A percentile compares a stretch with the other conserved stretches of the same genome.
Conservation (phyloP, 2,329 filamentous ascomycete species). For the Xylariaceae sp. region DNA sequence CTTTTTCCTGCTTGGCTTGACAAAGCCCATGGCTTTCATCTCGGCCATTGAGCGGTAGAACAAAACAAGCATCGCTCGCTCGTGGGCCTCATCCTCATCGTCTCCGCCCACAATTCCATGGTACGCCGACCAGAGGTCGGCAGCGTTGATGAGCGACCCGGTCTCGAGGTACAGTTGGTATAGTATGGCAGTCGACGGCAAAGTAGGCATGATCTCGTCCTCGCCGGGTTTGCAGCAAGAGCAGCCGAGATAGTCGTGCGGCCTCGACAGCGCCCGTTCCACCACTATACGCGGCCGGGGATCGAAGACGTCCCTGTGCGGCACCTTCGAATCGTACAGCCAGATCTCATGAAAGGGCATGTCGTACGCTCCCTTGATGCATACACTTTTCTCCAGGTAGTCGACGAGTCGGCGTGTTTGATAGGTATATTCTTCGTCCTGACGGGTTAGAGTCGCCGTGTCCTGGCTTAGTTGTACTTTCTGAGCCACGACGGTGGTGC, state of each 20-base stretch:
- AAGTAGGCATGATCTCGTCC: slow-evolving; percentile 50
- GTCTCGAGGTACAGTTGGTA: slow-evolving; percentile 78
- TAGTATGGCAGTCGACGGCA: slow-evolving; percentile 66
- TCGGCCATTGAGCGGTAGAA: slow-evolving; percentile 88
- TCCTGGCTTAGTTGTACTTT: slow-evolving; percentile 76
- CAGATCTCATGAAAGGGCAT: slow-evolving; percentile 66
- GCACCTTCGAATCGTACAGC: slow-evolving; percentile 66
- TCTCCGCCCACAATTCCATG: slow-evolving; percentile 52
- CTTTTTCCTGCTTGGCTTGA: slow-evolving; percentile 88
- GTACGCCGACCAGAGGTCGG: slow-evolving; percentile 76
- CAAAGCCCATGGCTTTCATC: slow-evolving; percentile 75
- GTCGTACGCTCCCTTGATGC: slow-evolving; percentile 36
- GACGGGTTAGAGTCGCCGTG: slow-evolving; percentile 61
- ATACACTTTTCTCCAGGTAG: slow-evolving; percentile 37
- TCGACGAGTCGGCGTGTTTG: slow-evolving; percentile 54
- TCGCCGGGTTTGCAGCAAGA: slow-evolving; percentile 54
- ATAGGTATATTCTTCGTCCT: slow-evolving; percentile 65
- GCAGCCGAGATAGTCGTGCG: slow-evolving; percentile 73
- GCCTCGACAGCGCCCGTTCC: slow-evolving; percentile 64
- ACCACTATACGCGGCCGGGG: slow-evolving; percentile 65
- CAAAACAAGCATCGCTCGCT: slow-evolving; percentile 59
- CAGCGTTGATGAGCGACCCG: slow-evolving; percentile 69
- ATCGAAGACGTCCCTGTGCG: slow-evolving; percentile 68
- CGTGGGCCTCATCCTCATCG: slow-evolving; percentile 40
- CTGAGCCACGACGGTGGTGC: slow-evolving; percentile 75